Evolutionary conservation across 352 stramenopile genomes (phyloP).

Genomic region (Globisporangium viniferum): DNA sequence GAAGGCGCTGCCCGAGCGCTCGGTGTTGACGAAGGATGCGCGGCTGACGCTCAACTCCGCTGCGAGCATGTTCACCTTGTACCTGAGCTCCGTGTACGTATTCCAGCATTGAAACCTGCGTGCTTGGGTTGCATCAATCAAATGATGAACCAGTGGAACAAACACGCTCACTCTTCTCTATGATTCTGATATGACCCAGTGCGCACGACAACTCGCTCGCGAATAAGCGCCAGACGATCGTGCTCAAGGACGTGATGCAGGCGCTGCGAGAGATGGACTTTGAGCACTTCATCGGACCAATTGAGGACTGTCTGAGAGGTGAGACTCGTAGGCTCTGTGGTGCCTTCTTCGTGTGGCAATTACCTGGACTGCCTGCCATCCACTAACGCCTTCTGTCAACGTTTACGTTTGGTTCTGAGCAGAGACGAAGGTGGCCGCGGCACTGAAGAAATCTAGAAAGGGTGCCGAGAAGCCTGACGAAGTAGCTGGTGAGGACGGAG

Average conservation of each 20-base stretch:
- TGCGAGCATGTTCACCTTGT: constrained; percentile 77
- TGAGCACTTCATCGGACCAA: constrained; percentile 65
- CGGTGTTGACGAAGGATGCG: constrained; percentile 67
- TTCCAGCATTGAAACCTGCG: neutral
- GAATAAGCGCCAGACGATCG: constrained; percentile 78
- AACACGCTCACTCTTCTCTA: neutral
- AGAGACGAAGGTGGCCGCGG: constrained; percentile 48
- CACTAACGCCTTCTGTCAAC: neutral
- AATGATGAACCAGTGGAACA: neutral
- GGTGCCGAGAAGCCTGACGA: constrained; percentile 14
- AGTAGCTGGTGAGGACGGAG: constrained; percentile 15
- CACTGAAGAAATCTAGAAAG: constrained; percentile 34
- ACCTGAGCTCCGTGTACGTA: constrained; percentile 65
- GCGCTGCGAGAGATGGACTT: constrained; percentile 76
- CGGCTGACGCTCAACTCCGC: constrained; percentile 67
- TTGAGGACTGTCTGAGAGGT: constrained; percentile 74
- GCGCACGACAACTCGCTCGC: constrained; percentile 60
- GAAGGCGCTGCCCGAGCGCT: constrained; percentile 59
- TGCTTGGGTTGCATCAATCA: neutral
- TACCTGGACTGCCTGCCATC: neutral
- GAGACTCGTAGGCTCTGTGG: neutral
- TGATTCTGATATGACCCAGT: constrained; percentile 20
- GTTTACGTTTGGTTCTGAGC: constrained; percentile 2
- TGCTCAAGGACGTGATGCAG: constrained; percentile 68
- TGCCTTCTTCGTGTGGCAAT: neutral